phyloP scores from a whole-genome alignment of 75 land plant species.

The Cryptomeria japonica region DNA sequence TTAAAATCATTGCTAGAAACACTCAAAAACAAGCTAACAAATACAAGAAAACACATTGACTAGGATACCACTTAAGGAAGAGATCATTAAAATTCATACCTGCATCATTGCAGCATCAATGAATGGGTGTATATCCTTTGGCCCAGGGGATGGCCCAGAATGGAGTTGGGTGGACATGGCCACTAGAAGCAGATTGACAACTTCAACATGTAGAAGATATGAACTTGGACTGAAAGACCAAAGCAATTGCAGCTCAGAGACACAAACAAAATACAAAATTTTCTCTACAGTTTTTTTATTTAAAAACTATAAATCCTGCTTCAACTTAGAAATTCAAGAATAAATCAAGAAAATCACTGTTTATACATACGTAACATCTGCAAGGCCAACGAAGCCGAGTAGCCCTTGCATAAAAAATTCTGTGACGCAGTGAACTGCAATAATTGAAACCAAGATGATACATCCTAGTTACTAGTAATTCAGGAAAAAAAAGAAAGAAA shows the following conservation, averaged over 20 bases:
- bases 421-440: slow-evolving; percentile 52
- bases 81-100: slow-evolving; percentile 24
- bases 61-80: neutral
- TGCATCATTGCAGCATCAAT: slow-evolving; percentile 86
- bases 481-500: neutral
- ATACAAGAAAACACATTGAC: neutral
- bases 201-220: slow-evolving; percentile 72
- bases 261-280: neutral
- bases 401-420: slow-evolving; percentile 51
- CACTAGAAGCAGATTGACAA: slow-evolving; percentile 72
- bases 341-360: neutral
- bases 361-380: slow-evolving; percentile 67
- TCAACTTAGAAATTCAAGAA: neutral
- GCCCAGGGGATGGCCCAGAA: slow-evolving; percentile 68
- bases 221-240: slow-evolving; percentile 49
- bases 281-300: slow-evolving; percentile 6
- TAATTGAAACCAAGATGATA: slow-evolving; percentile 9
- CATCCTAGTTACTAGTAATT: neutral
- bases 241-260: neutral
- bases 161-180: slow-evolving; percentile 86
- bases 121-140: slow-evolving; percentile 73
- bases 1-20: neutral
- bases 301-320: neutral
- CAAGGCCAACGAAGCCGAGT: slow-evolving; percentile 56
- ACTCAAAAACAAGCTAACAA: neutral